A percentile compares a stretch with the other conserved stretches of the same genome.
These are phyloP conservation scores for Pseudocercospora pini-densiflorae DNA, from an alignment of 2,329 filamentous ascomycete genomes.

Conservation along the genomic window DNA sequence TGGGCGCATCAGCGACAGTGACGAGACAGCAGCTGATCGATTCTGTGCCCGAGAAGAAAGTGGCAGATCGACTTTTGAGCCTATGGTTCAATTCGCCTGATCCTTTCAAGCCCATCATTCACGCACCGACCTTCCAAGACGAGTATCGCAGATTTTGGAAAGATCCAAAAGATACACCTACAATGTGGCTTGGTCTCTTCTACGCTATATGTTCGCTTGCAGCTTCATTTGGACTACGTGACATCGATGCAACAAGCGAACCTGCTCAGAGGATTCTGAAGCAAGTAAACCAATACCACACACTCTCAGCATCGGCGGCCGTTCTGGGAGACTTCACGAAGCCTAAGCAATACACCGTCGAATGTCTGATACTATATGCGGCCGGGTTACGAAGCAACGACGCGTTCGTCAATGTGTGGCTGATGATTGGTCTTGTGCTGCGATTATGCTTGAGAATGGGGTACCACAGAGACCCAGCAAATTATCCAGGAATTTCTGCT, in stretches of 20 bases:
- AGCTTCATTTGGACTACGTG: slow-evolving; percentile 36
- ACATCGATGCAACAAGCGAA: slow-evolving; percentile 29
- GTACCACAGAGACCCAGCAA: slow-evolving; percentile 52
- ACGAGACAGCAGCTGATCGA: slow-evolving; percentile 40
- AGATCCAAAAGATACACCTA: slow-evolving; percentile 42
- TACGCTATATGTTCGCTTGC: slow-evolving; percentile 54
- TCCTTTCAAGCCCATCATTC: slow-evolving; percentile 62
- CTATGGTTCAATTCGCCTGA: slow-evolving; percentile 43
- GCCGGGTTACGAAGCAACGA: slow-evolving; percentile 37
- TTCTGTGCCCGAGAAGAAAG: slow-evolving; percentile 39
- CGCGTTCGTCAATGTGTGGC: slow-evolving; percentile 45
- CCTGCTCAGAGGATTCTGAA: slow-evolving; percentile 26
- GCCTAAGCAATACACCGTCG: slow-evolving; percentile 49
- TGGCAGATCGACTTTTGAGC: slow-evolving; percentile 37
- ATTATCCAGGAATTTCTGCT: slow-evolving; percentile 47
- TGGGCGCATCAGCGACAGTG: slow-evolving; percentile 23
- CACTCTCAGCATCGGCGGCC: slow-evolving; percentile 38
- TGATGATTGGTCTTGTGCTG: slow-evolving; percentile 47
- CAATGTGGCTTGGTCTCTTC: slow-evolving; percentile 54
- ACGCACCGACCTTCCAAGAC: slow-evolving; percentile 51
- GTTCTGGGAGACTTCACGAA: slow-evolving; percentile 48
- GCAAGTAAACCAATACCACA: slow-evolving; percentile 35
- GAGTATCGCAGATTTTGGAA: slow-evolving; percentile 54
- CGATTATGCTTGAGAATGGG: slow-evolving; percentile 49
- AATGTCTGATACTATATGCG: slow-evolving; percentile 45